Conservation (phyloP, 2,329 filamentous ascomycete species). For the Onygenales sp. region DNA sequence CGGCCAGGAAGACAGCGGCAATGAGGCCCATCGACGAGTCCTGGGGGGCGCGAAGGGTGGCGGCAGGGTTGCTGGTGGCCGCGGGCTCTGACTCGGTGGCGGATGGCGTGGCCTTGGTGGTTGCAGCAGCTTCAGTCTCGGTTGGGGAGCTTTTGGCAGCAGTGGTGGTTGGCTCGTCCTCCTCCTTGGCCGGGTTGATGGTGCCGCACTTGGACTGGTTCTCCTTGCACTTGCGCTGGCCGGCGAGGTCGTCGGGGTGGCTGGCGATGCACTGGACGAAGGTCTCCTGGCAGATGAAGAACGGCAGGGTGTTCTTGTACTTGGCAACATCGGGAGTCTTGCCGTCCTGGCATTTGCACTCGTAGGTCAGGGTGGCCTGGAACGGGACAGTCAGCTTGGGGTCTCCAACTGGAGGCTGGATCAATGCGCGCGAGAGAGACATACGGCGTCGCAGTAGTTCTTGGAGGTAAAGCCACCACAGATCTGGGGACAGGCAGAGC, state of each 20-base stretch:
- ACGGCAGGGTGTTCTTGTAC: slow-evolving; percentile 51
- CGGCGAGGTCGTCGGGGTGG: slow-evolving; percentile 37
- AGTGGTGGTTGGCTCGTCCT: slow-evolving; percentile 15
- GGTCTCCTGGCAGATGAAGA: slow-evolving; percentile 49
- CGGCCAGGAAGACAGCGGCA: slow-evolving; percentile 44
- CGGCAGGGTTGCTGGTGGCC: slow-evolving; percentile 34
- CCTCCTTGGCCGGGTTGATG: slow-evolving; percentile 15
- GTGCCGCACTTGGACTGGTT: slow-evolving; percentile 43
- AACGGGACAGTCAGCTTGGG: slow-evolving; percentile 10
- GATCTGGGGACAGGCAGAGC: slow-evolving; percentile 50
- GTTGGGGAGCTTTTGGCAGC: slow-evolving; percentile 17
- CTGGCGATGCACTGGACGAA: slow-evolving; percentile 39
- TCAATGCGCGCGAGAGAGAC: slow-evolving; percentile 18
- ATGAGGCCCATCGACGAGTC: slow-evolving; percentile 45
- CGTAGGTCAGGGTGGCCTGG: slow-evolving; percentile 44
- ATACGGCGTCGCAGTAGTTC: slow-evolving; percentile 51
- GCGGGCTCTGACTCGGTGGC: slow-evolving; percentile 19
- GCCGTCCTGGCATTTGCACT: slow-evolving; percentile 49
- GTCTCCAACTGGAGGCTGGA: neutral
- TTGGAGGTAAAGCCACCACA: slow-evolving; percentile 42
- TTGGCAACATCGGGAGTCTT: slow-evolving; percentile 45
- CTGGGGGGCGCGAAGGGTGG: slow-evolving; percentile 34
- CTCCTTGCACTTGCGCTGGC: slow-evolving; percentile 40
- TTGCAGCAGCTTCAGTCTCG: slow-evolving; percentile 19
- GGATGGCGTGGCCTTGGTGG: slow-evolving; percentile 19